phyloP scores from a whole-genome alignment of 768 basidiomycete genomes.

The Trametes cinnabarina region DNA sequence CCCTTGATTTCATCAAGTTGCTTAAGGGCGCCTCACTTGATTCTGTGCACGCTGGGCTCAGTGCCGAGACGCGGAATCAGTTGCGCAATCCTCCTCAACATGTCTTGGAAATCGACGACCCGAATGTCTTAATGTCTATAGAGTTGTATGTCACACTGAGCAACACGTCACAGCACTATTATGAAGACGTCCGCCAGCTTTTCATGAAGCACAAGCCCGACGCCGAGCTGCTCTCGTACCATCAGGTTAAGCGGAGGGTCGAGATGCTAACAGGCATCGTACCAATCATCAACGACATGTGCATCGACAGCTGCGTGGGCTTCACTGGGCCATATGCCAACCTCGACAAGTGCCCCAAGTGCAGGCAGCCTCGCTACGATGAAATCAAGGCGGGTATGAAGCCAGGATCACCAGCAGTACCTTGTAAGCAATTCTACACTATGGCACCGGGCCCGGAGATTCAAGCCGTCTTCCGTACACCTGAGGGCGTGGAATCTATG shows the following conservation, averaged over 20 bases:
- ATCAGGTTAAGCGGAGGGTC: background rate
- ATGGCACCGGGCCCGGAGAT: slow-evolving; percentile 23
- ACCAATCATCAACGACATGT: background rate
- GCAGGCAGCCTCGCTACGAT: slow-evolving; percentile 17
- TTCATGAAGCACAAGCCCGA: background rate
- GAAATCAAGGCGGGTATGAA: background rate
- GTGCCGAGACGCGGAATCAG: background rate
- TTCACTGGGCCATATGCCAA: background rate
- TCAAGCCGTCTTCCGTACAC: slow-evolving; percentile 18
- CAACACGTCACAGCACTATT: background rate
- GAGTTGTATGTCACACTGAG: background rate
- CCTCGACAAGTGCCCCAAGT: slow-evolving; percentile 17
- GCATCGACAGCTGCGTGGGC: background rate
- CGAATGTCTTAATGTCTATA: background rate
- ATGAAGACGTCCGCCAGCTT: background rate
- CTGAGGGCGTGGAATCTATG: slow-evolving; percentile 13
- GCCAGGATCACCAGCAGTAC: background rate
- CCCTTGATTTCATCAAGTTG: background rate
- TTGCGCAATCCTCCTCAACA: background rate
- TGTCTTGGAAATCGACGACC: background rate
- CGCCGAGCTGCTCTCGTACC: background rate
- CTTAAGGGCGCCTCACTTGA: background rate
- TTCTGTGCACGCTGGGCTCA: background rate
- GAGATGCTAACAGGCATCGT: background rate
- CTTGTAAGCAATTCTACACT: slow-evolving; percentile 19